These are phyloP conservation scores for Papiliotrema terrestris DNA, from an alignment of 1,284 basidiomycete species.

Conservation along the genomic window DNA sequence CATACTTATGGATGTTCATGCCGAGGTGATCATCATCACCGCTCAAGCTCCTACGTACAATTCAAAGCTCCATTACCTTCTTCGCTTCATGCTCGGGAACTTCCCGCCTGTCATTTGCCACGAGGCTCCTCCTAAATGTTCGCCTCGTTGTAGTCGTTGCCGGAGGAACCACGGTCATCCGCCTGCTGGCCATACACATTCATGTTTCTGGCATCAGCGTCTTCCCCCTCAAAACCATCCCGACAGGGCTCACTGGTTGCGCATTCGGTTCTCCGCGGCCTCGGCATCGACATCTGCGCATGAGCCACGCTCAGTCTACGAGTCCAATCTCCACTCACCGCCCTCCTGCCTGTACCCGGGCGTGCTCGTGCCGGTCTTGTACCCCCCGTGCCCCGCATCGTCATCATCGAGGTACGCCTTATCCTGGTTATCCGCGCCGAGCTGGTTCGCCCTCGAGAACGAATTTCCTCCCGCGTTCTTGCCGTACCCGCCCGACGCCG, in stretches of 20 bases:
- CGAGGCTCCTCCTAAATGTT: background rate
- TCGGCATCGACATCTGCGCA: constrained; percentile 18
- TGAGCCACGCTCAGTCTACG: background rate
- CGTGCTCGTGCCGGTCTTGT: constrained; percentile 37
- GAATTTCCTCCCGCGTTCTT: constrained; percentile 32
- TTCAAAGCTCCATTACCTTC: no score
- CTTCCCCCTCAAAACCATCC: background rate
- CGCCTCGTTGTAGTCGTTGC: constrained; percentile 22
- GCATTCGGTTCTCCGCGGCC: constrained; percentile 17
- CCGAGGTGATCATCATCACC: no score
- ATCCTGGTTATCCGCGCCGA: constrained; percentile 18
- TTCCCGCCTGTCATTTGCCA: no score
- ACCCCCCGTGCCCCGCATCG: constrained; percentile 11
- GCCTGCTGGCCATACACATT: constrained; percentile 22
- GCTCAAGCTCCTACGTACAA: no score
- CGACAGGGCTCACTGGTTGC: constrained; percentile 10
- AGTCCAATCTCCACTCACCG: constrained; percentile 17
- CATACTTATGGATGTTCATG: no score
- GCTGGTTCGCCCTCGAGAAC: constrained; percentile 36
- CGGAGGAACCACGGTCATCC: constrained; percentile 20
- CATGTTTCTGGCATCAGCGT: constrained; percentile 8
- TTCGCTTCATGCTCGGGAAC: no score
- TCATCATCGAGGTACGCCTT: constrained; percentile 15
- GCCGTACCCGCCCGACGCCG: constrained; percentile 39
- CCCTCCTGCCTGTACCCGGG: constrained; percentile 38